Evolutionary conservation across 1,284 basidiomycete genomes (phyloP), one percentile per base, ranked within the genome.

Genomic region (Trichosporon asahii): DNA sequence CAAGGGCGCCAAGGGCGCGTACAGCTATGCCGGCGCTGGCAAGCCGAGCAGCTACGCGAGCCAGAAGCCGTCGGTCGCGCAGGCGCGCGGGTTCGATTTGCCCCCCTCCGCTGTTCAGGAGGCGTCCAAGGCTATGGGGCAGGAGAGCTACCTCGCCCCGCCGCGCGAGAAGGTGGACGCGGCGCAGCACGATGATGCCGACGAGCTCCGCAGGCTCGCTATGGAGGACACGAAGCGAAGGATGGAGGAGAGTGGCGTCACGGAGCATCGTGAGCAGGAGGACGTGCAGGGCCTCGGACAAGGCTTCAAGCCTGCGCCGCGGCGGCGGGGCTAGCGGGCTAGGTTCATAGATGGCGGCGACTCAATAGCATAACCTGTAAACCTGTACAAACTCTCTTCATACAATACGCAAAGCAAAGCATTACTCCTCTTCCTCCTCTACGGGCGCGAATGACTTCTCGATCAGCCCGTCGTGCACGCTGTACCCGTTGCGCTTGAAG

Each of bases 401-500:
- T 61, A 61, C 57, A 61, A 61, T 33, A 37, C 27, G 27, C 15
- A 61, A 18, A 15, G 31, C 31, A 11, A 60, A 29, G 11, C 27
- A 64, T 53, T 44, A 53, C 68, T 65, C 25, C 61, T 65, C 25
- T 53, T 65, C 70, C 49, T 70, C 65, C 15, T 49, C 29, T 15
- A 63, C 67, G 21, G 55, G 35, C 14, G 74, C 75, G 69, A 84
- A 84, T 18, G 77, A 75, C 78, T 84, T 84, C 67, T 81, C 79
- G 37, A 84, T 78, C 65, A 71, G 69, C 11, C 68, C 75, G 2
- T 72, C 73, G 14, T 80, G 69, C 46, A 83, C 69, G 75, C 87
- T 89, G 85, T 98, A 99, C 2, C 95, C 95, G 78, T 99, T 99
- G 23, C 91, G 86, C n/a, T 85, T 78, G 81, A 99, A 99, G 61